phyloP scores from a whole-genome alignment of 306 rosid species.

The Pterocarpus macrocarpus region DNA sequence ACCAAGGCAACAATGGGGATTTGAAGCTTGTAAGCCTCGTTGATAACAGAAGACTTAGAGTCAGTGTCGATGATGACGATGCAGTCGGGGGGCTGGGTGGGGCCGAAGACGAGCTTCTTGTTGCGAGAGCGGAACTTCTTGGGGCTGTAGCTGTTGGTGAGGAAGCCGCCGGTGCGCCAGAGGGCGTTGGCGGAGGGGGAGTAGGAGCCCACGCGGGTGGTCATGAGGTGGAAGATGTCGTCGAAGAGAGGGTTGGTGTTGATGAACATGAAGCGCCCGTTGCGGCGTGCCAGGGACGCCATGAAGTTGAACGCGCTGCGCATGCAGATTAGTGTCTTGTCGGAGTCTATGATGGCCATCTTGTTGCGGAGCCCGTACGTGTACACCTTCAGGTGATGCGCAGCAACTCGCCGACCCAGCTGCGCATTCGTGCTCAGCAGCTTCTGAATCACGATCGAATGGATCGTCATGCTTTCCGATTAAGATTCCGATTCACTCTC shows the following conservation, averaged over 20 bases:
- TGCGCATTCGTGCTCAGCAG: slow-evolving; percentile 83
- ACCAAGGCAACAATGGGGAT: slow-evolving; percentile 86
- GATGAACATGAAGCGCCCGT: slow-evolving; percentile 86
- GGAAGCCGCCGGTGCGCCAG: slow-evolving; percentile 86
- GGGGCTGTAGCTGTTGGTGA: slow-evolving; percentile 78
- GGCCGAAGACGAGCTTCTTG: slow-evolving; percentile 78
- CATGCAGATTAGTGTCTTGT: slow-evolving; percentile 78
- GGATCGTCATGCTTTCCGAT: slow-evolving; percentile 63
- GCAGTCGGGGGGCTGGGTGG: slow-evolving; percentile 82
- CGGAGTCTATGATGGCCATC: slow-evolving; percentile 78
- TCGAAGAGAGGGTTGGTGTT: slow-evolving; percentile 83
- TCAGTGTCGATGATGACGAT: slow-evolving; percentile 73
- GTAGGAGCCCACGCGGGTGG: slow-evolving; percentile 66
- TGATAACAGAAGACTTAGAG: slow-evolving; percentile 68
- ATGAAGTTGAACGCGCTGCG: slow-evolving; percentile 80
- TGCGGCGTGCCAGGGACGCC: slow-evolving; percentile 66
- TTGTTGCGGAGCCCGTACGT: slow-evolving; percentile 77
- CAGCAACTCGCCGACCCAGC: slow-evolving; percentile 66
- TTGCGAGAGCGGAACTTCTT: slow-evolving; percentile 84
- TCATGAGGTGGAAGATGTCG: slow-evolving; percentile 79
- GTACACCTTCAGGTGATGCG: slow-evolving; percentile 76
- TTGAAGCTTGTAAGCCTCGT: slow-evolving; percentile 71
- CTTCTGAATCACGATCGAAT: slow-evolving; percentile 78
- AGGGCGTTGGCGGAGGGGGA: slow-evolving; percentile 57
- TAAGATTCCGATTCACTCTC: neutral